Base-by-base conservation (phyloP, 176 grass and related monocot genomes). In the Elymus sibiricus region DNA sequence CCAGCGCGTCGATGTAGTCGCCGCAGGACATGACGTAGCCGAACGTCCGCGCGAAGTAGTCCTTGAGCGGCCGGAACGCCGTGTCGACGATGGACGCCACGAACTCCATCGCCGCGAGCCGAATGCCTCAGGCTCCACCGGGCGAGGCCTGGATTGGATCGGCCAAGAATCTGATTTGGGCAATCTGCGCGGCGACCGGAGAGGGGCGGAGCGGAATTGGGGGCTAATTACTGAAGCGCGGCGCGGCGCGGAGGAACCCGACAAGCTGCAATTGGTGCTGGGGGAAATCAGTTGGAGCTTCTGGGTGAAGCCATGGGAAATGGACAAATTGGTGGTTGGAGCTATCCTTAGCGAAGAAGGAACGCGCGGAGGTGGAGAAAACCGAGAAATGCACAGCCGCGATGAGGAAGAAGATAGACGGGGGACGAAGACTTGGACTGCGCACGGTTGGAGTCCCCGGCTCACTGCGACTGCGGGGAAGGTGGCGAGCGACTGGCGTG, bases 51-150 rank as follows among this genome's bases (percentile, higher is more conserved):
- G 92, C 65, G 81, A 91, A 93, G 95, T 93, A 97, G 84, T 92
- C 90, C 76, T 93, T 87, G 70, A 97, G 83, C 32, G 95, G 90
- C 65, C 92, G 84, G 65, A 97, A 97, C 59, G 94, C 85, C 71
- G 82, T 84, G 77, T 97, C 95, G 6, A 97, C 27, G 61, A 94
- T 84, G 46, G 95, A 97, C 51, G 40, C 90, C 76, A 97, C 64
- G 83, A 91, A 91, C 75, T 97, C 95, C 95, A 97, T 95, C 82
- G 22, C 46, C 60, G 11, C 62, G n/a, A 31, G 40, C 46, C 69
- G 51, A 80, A 83, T 73, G 12, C 67, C 37, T 64, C 44, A 16
- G 79, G 5, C 71, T 38, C 60, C 1, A 13, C 55, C 56, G 26
- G 21, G 34, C 73, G 83, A 87, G 66, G 35, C 44, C 43, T 64